Base-by-base conservation (phyloP, 2,329 filamentous ascomycete species). In the Microcera coccophila region DNA sequence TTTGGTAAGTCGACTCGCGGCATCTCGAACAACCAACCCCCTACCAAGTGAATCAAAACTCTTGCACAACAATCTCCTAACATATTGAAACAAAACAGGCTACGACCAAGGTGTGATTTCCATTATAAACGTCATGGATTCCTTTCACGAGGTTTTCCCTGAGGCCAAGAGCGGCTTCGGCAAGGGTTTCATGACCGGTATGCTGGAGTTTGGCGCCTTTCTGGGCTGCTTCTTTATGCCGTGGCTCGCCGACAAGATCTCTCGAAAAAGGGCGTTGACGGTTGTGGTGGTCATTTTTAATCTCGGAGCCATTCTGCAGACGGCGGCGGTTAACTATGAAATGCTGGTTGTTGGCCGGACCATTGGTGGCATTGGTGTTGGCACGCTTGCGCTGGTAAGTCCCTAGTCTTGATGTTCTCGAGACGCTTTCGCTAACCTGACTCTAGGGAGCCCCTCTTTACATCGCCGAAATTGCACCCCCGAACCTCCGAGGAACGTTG, bases 381-480 rank as follows among this genome's bases (percentile, higher is more conserved):
- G 70, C 50, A 62, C 58, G 60, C 55, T 19, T 15, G 54, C 41
- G 8, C 17, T n/a, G 21, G 9, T 10, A 32, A 32, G 8, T 32
- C 28, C 7, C 7, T 12, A 2, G 12, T 21, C 12, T 19, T 3
- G 8, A 33, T 18, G 18, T 7, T 15, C 10, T 31, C 36, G 18
- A 42, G 14, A 17, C 28, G 7, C 11, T 19, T 19, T n/a, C 1
- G n/a, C 10, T 3, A 53, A 50, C 36, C 41, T 61, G 19, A 61
- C 60, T 21, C 64, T 61, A n/a, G 62, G 54, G 63, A 16, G 59
- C 68, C 31, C 71, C 66, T 10, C 63, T 69, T 3, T 66, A 67
- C 50, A 77, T 70, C 46, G 65, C 68, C 32, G 72, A 74, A 49
- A 67, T 74, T 7, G 69, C 72, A 0, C 71, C 72, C 1, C 69